Conservation (phyloP, 306 rosid species). For the Hippophae tibetana region DNA sequence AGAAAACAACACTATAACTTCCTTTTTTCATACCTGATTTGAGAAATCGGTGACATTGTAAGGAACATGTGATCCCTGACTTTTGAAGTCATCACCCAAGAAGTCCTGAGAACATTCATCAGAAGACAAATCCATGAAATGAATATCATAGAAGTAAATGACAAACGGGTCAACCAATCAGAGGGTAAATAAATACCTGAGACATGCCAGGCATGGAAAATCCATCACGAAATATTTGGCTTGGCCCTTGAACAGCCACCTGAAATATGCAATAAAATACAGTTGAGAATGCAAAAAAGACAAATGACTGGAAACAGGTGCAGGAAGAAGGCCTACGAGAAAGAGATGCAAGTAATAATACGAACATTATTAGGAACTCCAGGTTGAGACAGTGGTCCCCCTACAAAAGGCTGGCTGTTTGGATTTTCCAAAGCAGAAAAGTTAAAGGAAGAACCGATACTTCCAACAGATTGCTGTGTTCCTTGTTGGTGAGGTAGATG, state of each 20-base stretch:
- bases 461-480: conserved; percentile 67
- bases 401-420: conserved; percentile 92
- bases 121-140: conserved; percentile 5
- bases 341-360: not conserved
- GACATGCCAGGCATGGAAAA: conserved; percentile 90
- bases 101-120: conserved; percentile 47
- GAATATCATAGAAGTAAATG: not conserved
- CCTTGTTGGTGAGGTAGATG: conserved; percentile 82
- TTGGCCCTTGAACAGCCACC: conserved; percentile 83
- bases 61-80: conserved; percentile 99
- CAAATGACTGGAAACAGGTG: not conserved
- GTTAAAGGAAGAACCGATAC: conserved; percentile 67
- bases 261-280: conserved; percentile 24
- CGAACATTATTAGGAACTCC: conserved; percentile 88
- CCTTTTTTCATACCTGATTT: conserved; percentile 54
- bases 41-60: conserved; percentile 92
- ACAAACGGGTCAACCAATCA: not conserved
- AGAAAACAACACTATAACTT: not conserved
- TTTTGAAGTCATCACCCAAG: conserved; percentile 98
- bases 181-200: conserved; percentile 44
- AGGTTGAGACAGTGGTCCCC: conserved; percentile 90
- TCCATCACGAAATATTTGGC: conserved; percentile 83
- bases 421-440: conserved; percentile 82
- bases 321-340: not conserved
- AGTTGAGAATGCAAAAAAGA: not conserved